Evolutionary conservation across 345 rosid genomes (phyloP).

Genomic region (Lepidium africanum): DNA sequence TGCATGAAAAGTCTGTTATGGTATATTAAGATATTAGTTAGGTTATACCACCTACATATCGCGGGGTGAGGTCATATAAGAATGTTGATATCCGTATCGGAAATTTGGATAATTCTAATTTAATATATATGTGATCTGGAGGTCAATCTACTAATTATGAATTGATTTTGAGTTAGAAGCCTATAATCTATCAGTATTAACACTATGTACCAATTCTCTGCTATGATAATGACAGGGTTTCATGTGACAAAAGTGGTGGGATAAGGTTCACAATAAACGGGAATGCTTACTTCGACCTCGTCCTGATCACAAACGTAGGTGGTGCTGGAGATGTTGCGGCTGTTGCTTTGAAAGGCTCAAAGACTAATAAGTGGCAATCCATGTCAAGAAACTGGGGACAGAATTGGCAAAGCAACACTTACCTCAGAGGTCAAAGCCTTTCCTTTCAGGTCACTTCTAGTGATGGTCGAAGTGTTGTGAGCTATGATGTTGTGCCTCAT

Average conservation of each 20-base stretch:
- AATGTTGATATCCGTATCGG: too few species aligned
- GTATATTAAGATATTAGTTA: too few species aligned
- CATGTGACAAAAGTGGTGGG: conserved; percentile 51
- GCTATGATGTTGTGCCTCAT: conserved; percentile 41
- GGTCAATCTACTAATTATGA: too few species aligned
- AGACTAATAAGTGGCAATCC: conserved; percentile 43
- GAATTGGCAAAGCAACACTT: conserved; percentile 57
- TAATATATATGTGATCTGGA: too few species aligned
- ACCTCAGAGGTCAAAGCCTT: conserved; percentile 47
- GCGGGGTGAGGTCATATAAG: too few species aligned
- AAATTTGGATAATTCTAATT: too few species aligned
- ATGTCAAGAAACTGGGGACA: conserved; percentile 76
- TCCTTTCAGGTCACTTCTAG: conserved; percentile 52
- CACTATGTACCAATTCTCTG: too few species aligned
- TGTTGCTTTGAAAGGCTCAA: conserved; percentile 55
- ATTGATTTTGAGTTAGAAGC: too few species aligned
- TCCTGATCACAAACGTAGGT: conserved; percentile 52
- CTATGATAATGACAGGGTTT: conserved; percentile 28
- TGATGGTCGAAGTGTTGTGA: conserved; percentile 40
- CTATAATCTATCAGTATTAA: too few species aligned
- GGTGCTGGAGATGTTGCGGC: conserved; percentile 56
- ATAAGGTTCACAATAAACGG: conserved; percentile 53
- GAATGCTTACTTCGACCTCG: conserved; percentile 52
- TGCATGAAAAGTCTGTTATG: too few species aligned
- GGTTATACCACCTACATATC: too few species aligned